phyloP scores from a whole-genome alignment of 164 flowering plant genomes.

The Kalanchoe fedtschenkoi region DNA sequence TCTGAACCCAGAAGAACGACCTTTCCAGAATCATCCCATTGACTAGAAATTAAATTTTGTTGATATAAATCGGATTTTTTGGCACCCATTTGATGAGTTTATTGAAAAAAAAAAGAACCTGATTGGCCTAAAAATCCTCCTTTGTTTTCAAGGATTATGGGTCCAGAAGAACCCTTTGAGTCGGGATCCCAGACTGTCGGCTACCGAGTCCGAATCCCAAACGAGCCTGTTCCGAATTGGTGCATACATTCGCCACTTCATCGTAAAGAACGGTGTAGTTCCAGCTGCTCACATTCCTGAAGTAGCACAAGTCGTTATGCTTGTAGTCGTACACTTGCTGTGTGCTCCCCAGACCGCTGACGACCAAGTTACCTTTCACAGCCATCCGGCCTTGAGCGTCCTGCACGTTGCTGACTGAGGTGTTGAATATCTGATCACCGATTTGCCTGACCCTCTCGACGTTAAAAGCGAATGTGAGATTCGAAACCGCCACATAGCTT shows the following conservation, averaged over 20 bases:
- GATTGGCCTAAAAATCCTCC: neutral
- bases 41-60: no score
- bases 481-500: constrained; percentile 20
- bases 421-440: constrained; percentile 10
- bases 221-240: neutral
- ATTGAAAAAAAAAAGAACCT: neutral
- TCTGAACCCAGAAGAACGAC: no score
- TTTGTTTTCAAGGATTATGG: neutral
- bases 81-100: neutral
- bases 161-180: constrained; percentile 14
- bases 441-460: constrained; percentile 18
- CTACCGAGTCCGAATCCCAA: constrained; percentile 7
- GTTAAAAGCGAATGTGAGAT: constrained; percentile 44
- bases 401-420: constrained; percentile 46
- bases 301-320: constrained; percentile 42
- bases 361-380: constrained; percentile 46
- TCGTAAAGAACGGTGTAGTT: constrained; percentile 71
- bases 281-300: constrained; percentile 69
- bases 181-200: constrained; percentile 10
- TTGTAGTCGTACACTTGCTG: constrained; percentile 42
- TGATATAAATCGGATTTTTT: no score
- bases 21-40: no score
- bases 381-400: constrained; percentile 46
- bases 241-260: constrained; percentile 24
- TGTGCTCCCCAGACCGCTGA: constrained; percentile 52